These are phyloP conservation scores for Nakazawaea peltata DNA, from an alignment of 805 yeast genomes.

Conservation along the genomic window DNA sequence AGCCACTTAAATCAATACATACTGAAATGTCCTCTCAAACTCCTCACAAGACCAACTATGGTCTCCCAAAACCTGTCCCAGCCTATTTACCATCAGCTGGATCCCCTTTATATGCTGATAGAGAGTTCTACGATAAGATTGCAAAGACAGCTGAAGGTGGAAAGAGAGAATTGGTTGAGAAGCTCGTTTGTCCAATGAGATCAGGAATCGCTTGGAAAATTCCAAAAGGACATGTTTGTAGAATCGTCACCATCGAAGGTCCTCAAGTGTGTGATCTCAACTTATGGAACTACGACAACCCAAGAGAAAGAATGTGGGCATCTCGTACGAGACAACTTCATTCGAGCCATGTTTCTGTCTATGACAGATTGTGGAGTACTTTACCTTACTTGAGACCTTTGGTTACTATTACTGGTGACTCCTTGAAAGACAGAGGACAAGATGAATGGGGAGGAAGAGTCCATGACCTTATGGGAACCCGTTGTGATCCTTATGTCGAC, in stretches of 20 bases:
- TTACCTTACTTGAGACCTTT: slow-evolving; percentile 59
- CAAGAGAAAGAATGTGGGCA: slow-evolving; percentile 63
- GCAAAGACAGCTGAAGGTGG: slow-evolving; percentile 26
- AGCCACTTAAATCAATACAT: too few relatives aligned
- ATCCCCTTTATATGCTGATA: slow-evolving; percentile 43
- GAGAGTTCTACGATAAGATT: slow-evolving; percentile 35
- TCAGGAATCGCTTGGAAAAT: slow-evolving; percentile 56
- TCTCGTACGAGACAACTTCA: slow-evolving; percentile 61
- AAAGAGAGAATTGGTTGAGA: slow-evolving; percentile 32
- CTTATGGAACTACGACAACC: slow-evolving; percentile 54
- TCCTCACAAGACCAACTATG: slow-evolving; percentile 15
- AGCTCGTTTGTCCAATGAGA: slow-evolving; percentile 40
- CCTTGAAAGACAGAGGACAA: slow-evolving; percentile 44
- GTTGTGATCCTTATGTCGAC: slow-evolving; percentile 67
- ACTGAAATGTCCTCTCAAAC: slow-evolving; percentile 17
- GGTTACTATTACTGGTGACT: slow-evolving; percentile 56
- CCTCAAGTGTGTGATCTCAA: slow-evolving; percentile 68
- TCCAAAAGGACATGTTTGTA: slow-evolving; percentile 51
- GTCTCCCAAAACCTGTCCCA: slow-evolving; percentile 35
- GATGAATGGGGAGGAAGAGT: slow-evolving; percentile 61
- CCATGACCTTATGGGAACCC: slow-evolving; percentile 59
- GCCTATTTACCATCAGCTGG: slow-evolving; percentile 48
- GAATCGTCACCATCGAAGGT: slow-evolving; percentile 58
- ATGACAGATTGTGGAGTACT: slow-evolving; percentile 58
- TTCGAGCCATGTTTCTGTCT: slow-evolving; percentile 52